These are phyloP conservation scores for Botrytis medusae DNA, from an alignment of 2,329 filamentous ascomycete species.

Conservation along the genomic window DNA sequence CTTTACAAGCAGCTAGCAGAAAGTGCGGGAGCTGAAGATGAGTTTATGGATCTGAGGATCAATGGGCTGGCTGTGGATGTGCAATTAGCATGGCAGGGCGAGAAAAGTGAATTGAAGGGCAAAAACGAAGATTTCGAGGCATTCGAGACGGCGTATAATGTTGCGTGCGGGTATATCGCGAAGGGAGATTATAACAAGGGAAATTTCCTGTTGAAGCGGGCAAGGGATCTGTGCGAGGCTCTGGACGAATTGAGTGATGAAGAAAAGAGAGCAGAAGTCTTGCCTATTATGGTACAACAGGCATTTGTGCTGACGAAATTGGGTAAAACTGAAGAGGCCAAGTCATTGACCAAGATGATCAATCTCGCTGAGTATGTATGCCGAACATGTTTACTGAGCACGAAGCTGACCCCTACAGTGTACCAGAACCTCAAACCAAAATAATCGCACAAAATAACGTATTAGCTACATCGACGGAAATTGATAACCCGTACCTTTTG, in stretches of 20 bases:
- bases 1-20: conserved; percentile 61
- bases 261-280: conserved; percentile 71
- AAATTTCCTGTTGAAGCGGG: conserved; percentile 65
- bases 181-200: conserved; percentile 65
- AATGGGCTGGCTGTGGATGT: conserved; percentile 72
- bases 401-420: conserved; percentile 47
- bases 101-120: conserved; percentile 35
- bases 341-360: conserved; percentile 60
- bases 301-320: conserved; percentile 68
- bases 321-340: conserved; percentile 65
- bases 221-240: conserved; percentile 68
- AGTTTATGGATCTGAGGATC: conserved; percentile 74
- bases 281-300: conserved; percentile 75
- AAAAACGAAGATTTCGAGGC: conserved; percentile 62
- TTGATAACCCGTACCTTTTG: conserved; percentile 65
- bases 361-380: conserved; percentile 59
- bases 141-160: conserved; percentile 82
- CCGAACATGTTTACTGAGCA: conserved; percentile 12
- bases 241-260: conserved; percentile 71
- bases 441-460: conserved; percentile 67
- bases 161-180: conserved; percentile 71
- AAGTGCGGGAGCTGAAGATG: conserved; percentile 51
- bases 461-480: conserved; percentile 45
- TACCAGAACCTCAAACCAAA: conserved; percentile 65
- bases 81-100: conserved; percentile 69